Evolutionary conservation across 1,139 yeast species (phyloP), one percentile per base, ranked within the genome.

Genomic region (Hanseniaspora gamundiae): DNA sequence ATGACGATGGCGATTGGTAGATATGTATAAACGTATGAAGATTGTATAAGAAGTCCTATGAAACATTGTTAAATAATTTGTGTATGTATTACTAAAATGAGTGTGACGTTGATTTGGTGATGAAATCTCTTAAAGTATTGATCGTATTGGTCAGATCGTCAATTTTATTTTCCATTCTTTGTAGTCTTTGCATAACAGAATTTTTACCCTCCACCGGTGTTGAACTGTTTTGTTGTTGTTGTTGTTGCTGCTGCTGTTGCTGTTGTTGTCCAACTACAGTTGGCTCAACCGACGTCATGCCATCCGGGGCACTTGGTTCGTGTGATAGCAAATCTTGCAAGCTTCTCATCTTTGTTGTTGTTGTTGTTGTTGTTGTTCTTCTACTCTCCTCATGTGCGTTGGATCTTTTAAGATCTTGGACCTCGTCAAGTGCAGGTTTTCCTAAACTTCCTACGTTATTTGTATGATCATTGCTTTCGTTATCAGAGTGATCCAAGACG

Each of bases 1-100:
- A 78, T 49, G 66, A 62, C 19, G 70, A 66, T 35, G 73, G 68
- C 35, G 74, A 70, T 41, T 67, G 70, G 71, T 66, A 53, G 41
- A 20, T 14, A 22, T 19, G 17, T 24, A 9, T 24, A 40, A 21
- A 27, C 10, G n/a, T 21, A 38, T 7, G 8, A n/a, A 28, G 3
- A 28, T 13, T 31, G 21, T 27, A 31, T 40, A 27, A 20, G 16
- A 21, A 13, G 11, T 28, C 13, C 10, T 33, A 14, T 6, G 19
- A 4, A n/a, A 14, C 27, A 20, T 28, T 5, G 4, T 33, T 27
- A 6, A 9, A 13, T 14, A 14, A 17, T 35, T 26, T 17, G 5
- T 41, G 13, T 24, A 26, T 29, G 40, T 28, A 28, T 13, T 8
- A 28, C 11, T 28, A 33, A 33, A 33, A 33, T 33, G 16, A 17